phyloP scores from a whole-genome alignment of 352 stramenopile species.

The Pythium myriotylum region DNA sequence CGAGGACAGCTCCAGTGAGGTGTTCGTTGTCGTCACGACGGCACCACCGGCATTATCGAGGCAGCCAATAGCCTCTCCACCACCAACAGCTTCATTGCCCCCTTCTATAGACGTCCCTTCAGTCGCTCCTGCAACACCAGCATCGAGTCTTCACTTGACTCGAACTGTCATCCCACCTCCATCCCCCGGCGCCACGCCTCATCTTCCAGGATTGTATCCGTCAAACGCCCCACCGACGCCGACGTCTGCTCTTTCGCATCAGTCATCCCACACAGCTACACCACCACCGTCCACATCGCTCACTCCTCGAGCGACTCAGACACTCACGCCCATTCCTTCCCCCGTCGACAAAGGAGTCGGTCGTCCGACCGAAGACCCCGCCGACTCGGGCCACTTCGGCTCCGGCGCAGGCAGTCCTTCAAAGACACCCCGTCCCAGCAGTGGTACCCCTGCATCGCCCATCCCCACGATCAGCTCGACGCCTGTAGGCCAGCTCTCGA shows the following conservation, averaged over 20 bases:
- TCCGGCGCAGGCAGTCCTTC: not conserved
- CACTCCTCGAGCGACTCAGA: not conserved
- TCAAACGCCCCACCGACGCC: not conserved
- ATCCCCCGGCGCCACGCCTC: not conserved
- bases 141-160: too few relatives aligned
- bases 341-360: constrained; percentile 3
- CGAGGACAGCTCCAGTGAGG: too few relatives aligned
- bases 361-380: not conserved
- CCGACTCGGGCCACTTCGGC: constrained; percentile 4
- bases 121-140: too few relatives aligned
- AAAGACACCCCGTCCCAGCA: too few relatives aligned
- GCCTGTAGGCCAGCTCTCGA: not conserved
- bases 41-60: too few relatives aligned
- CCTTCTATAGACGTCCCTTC: too few relatives aligned
- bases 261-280: too few relatives aligned
- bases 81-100: too few relatives aligned
- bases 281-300: too few relatives aligned
- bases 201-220: not conserved
- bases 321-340: not conserved
- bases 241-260: not conserved
- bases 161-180: too few relatives aligned
- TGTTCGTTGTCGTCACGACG: too few relatives aligned
- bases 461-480: not conserved
- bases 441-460: not conserved
- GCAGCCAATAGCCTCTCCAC: too few relatives aligned